These are phyloP conservation scores for Carex arenaria DNA, from an alignment of 202 grass and related monocot species.

Conservation along the genomic window DNA sequence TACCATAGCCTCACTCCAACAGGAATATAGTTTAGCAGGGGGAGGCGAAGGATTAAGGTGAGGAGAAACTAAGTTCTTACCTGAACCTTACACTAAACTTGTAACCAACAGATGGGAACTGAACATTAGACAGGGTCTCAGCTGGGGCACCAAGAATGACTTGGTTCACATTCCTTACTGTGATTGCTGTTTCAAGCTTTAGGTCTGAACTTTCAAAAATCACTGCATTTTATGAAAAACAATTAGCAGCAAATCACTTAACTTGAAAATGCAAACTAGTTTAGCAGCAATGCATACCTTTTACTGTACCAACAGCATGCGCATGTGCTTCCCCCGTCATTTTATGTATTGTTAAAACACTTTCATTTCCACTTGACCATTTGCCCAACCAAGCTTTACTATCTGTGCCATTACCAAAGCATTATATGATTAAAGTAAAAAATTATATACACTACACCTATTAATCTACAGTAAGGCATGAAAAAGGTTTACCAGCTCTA, in stretches of 20 bases:
- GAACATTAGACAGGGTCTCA: slow-evolving; percentile 60
- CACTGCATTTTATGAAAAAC: slow-evolving; percentile 42
- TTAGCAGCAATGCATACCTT: slow-evolving; percentile 44
- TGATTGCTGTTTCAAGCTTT: slow-evolving; percentile 62
- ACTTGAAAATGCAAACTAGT: not conserved
- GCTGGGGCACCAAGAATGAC: slow-evolving; percentile 60
- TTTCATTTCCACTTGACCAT: slow-evolving; percentile 86
- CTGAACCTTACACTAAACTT: slow-evolving; percentile 68
- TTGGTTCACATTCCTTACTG: slow-evolving; percentile 59
- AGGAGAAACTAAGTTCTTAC: slow-evolving; percentile 26
- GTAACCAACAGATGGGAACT: slow-evolving; percentile 51
- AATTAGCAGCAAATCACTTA: slow-evolving; percentile 9
- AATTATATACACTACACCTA: slow-evolving; percentile 8
- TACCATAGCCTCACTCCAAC: not conserved
- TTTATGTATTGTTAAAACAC: slow-evolving; percentile 51
- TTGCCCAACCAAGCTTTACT: slow-evolving; percentile 37
- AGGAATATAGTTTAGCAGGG: slow-evolving; percentile 1
- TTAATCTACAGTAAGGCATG: not conserved
- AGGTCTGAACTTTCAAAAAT: slow-evolving; percentile 59
- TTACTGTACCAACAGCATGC: slow-evolving; percentile 50
- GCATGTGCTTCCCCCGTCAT: slow-evolving; percentile 74
- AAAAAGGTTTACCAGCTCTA: not conserved
- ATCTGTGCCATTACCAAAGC: slow-evolving; percentile 38
- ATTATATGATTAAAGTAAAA: slow-evolving; percentile 17
- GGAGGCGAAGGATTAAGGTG: not conserved